Percentiles rank a stretch among this genome's conserved stretches.
phyloP scores from a whole-genome alignment of 176 grass and related monocot species.

The Cymbopogon citratus region DNA sequence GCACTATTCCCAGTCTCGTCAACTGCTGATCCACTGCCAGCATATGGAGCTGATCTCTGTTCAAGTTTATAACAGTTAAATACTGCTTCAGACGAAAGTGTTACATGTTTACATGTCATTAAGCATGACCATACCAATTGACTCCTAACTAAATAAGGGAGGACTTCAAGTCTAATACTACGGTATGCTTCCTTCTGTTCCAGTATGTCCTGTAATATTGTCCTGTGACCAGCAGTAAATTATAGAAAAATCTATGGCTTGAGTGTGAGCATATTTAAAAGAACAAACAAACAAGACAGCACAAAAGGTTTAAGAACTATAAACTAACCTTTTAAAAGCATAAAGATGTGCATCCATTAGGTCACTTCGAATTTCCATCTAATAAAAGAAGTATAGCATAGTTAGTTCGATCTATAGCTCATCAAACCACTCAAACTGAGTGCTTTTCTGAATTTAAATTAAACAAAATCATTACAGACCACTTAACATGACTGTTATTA shows the following conservation, averaged over 20 bases:
- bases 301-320: conserved; percentile 8
- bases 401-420: conserved; percentile 15
- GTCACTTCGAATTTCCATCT: conserved; percentile 98
- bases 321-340: conserved; percentile 87
- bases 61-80: conserved; percentile 33
- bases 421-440: not conserved
- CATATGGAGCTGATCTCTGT: conserved; percentile 68
- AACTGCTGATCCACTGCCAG: conserved; percentile 32
- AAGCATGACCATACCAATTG: conserved; percentile 72
- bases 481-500: not conserved
- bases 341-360: conserved; percentile 98
- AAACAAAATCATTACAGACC: not conserved
- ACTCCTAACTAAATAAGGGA: conserved; percentile 84
- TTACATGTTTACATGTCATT: not conserved
- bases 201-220: conserved; percentile 76
- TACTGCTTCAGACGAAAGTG: not conserved
- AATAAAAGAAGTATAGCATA: conserved; percentile 30
- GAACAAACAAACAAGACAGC: not conserved
- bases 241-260: not conserved
- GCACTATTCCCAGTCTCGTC: conserved; percentile 44
- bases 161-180: conserved; percentile 86
- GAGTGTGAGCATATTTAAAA: not conserved
- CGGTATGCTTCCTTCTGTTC: conserved; percentile 69
- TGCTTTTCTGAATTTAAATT: not conserved
- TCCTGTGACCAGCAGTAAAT: conserved; percentile 42